Percentiles rank a stretch among this genome's conserved stretches.
These are phyloP conservation scores for Wickerhamiella bombiphila DNA, from an alignment of 805 yeast genomes.

Conservation along the genomic window DNA sequence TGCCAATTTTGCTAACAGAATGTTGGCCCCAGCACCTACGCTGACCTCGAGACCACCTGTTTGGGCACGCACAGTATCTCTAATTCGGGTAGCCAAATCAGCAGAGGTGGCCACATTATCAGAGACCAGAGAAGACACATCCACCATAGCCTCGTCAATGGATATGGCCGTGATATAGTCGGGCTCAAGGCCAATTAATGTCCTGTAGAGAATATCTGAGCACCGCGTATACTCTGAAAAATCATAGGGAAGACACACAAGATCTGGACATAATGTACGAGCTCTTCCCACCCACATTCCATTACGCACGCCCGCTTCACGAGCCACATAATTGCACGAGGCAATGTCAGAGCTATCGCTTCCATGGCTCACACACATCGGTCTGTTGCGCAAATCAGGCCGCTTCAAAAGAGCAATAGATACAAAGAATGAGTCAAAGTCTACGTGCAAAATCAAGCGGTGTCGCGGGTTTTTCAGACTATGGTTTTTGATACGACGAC, in stretches of 20 bases:
- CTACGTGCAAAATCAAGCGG: conserved; percentile 53
- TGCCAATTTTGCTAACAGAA: conserved; percentile 64
- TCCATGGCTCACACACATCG: conserved; percentile 46
- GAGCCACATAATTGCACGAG: conserved; percentile 79
- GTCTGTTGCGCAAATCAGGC: conserved; percentile 42
- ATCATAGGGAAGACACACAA: conserved; percentile 53
- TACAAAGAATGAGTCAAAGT: conserved; percentile 90
- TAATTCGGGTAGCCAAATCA: conserved; percentile 13
- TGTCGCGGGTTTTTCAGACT: not conserved
- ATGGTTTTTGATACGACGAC: conserved; percentile 23
- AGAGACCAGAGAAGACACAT: conserved; percentile 30
- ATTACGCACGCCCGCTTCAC: conserved; percentile 61
- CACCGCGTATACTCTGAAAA: conserved; percentile 55
- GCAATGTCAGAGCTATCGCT: conserved; percentile 58
- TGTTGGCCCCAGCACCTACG: conserved; percentile 62
- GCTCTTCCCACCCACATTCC: conserved; percentile 86
- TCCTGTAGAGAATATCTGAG: conserved; percentile 51
- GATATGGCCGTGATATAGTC: conserved; percentile 60
- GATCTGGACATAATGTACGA: conserved; percentile 44
- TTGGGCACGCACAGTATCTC: conserved; percentile 13
- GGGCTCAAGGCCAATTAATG: conserved; percentile 32
- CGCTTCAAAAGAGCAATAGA: conserved; percentile 54
- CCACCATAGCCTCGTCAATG: conserved; percentile 82
- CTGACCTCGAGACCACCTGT: conserved; percentile 64
- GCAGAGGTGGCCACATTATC: conserved; percentile 11